These are phyloP conservation scores for Candida nanaspora DNA, from an alignment of 805 yeast genomes.

Conservation along the genomic window DNA sequence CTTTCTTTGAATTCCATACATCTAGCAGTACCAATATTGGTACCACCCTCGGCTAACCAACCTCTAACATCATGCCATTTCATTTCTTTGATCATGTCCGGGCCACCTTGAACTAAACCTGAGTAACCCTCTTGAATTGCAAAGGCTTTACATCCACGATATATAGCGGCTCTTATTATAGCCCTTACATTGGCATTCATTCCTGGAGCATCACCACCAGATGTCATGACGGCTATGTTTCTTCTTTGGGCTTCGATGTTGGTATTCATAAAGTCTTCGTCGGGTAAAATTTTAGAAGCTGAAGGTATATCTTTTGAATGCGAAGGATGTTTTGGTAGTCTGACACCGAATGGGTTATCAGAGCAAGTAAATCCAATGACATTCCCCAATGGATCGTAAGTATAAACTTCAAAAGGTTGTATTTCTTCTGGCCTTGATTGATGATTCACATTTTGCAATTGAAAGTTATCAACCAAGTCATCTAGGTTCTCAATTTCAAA, in stretches of 20 bases:
- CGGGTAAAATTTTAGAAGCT: neutral
- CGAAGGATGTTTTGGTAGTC: constrained; percentile 1
- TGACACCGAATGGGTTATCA: constrained; percentile 42
- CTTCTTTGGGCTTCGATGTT: constrained; percentile 18
- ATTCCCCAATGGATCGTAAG: constrained; percentile 79
- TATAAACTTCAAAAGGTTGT: constrained; percentile 69
- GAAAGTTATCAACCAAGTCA: constrained; percentile 31
- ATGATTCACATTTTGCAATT: constrained; percentile 25
- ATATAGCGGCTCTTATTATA: constrained; percentile 87
- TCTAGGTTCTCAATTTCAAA: constrained; percentile 40
- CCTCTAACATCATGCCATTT: constrained; percentile 95
- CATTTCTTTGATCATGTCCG: constrained; percentile 62
- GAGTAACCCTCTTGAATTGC: constrained; percentile 94
- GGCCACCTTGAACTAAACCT: constrained; percentile 86
- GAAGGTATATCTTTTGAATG: neutral
- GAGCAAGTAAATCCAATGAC: constrained; percentile 72
- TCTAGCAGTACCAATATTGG: constrained; percentile 94
- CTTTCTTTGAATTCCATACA: constrained; percentile 81
- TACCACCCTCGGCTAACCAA: constrained; percentile 88
- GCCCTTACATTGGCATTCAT: constrained; percentile 97
- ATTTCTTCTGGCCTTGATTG: constrained; percentile 68
- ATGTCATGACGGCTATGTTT: constrained; percentile 91
- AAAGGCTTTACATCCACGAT: constrained; percentile 80
- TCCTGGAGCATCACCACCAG: constrained; percentile 99
- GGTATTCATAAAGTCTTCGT: neutral